Evolutionary conservation across 2,329 filamentous ascomycete genomes (phyloP), one percentile per base, ranked within the genome.

Genomic region (Byssochlamys sp.): DNA sequence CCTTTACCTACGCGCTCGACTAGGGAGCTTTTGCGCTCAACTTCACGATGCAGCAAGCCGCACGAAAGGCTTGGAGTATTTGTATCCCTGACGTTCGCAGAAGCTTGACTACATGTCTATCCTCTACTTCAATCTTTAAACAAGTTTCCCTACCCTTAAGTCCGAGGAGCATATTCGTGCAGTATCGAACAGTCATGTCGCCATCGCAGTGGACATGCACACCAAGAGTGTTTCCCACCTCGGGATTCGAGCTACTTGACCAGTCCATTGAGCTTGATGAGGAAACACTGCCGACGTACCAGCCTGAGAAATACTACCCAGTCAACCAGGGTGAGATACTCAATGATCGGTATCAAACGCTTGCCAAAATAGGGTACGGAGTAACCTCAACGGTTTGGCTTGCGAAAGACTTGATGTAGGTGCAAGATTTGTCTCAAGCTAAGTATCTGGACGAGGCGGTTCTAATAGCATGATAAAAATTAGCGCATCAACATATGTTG

Each of bases 331-430:
- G 62, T 4, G 60, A 65, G 25, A 14, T 62, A 2, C 31, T 69
- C 54, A 58, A 64, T 6, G 45, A 61, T 9, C 62, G 59, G 53
- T 70, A 69, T 57, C 61, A 65, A 51, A 48, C 64, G 14, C 33
- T 68, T 14, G 58, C 60, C 0, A 70, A 69, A 56, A 52, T 69
- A 4, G 67, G 67, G 0, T 70, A 63, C 53, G 68, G 67, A 39
- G 60, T 63, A 14, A 63, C 59, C 0, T 67, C 68, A 0, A 69
- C 66, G 2, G 61, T 68, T 25, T 69, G 64, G 67, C 57, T 68
- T 51, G 56, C 28, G 33, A 55, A 58, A 10, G 63, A 66, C 11
- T 49, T 63, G 19, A 2, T 57, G 59, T 62, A 56, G 45, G 52
- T 50, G 12, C 5, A 45, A 59, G 31, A 48, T 52, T 58, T 53